Evolutionary conservation across 2,329 filamentous ascomycete species (phyloP), one percentile per base, ranked within the genome.

Genomic region (Ceratocystis albifundus): DNA sequence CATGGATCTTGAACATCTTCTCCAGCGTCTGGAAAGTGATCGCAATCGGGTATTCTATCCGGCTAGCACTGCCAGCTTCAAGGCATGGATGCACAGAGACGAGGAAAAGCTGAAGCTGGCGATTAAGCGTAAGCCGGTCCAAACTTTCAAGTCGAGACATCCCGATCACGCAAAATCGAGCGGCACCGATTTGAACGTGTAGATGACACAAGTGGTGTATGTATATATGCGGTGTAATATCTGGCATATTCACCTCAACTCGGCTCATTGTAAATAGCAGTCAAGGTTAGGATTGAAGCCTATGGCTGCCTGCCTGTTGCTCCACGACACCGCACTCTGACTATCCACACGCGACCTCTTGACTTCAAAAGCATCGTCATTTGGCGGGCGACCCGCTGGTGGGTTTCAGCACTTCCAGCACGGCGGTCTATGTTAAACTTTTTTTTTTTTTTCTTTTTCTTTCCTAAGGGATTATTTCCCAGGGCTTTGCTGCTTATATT

Each of bases 41-140:
- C 69, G 69, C 63, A 84, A 84, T 72, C 77, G 80, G 72, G 80
- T 83, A 1, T 74, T 87, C 59, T 85, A 80, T 73, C 84, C 84
- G 0, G 75, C 85, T 66, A 78, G 76, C 71, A 74, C 72, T 17
- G 76, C 77, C 0, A 71, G 75, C 0, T 72, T 74, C 28, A 71
- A 70, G 45, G 70, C 72, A 15, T 79, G 77, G 77, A 72, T 77
- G 74, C 69, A 74, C 69, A 72, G 77, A 20, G 76, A 75, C 66
- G 77, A 79, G 67, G 71, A 75, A 50, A 75, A 74, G 71, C 71
- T 79, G 44, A 72, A 73, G 25, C 69, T 74, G 6, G 71, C 74
- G 1, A 77, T 79, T 73, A 76, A 65, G 74, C 77, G 65, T 70
- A 79, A 75, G 73, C 76, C 77, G 25, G 70, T 68, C 41, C 73